These are phyloP conservation scores for Opeltia flavorubescens DNA, from an alignment of 495 filamentous ascomycete species.

Conservation along the genomic window DNA sequence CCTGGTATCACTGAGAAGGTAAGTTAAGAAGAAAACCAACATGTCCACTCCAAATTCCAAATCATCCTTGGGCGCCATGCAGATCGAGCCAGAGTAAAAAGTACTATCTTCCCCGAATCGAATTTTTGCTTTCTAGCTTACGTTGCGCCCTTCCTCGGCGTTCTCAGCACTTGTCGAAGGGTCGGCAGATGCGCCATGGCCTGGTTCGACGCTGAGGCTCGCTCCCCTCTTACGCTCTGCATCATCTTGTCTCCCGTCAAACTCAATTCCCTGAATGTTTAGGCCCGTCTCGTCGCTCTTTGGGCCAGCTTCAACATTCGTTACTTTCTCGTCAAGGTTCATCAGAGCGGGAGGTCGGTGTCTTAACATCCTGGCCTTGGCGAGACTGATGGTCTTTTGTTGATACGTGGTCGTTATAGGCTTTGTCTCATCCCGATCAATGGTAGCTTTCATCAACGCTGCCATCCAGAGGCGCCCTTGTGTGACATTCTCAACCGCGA, in stretches of 20 bases:
- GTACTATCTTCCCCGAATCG: no score
- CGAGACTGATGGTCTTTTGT: constrained; percentile 80
- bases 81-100: no score
- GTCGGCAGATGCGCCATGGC: neutral
- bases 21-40: no score
- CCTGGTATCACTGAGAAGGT: no score
- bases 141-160: neutral
- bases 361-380: constrained; percentile 67
- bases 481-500: constrained; percentile 80
- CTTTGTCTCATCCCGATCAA: constrained; percentile 75
- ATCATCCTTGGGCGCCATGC: no score
- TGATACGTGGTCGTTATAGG: constrained; percentile 82
- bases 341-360: constrained; percentile 80
- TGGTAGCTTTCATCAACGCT: constrained; percentile 96
- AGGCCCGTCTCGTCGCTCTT: constrained; percentile 17
- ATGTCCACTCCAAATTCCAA: no score
- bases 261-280: constrained; percentile 18
- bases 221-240: constrained; percentile 8
- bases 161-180: neutral
- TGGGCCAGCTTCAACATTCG: constrained; percentile 16
- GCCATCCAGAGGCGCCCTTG: constrained; percentile 96
- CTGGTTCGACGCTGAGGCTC: constrained; percentile 8
- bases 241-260: constrained; percentile 4
- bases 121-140: neutral
- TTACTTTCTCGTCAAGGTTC: constrained; percentile 45